Evolutionary conservation across 2,329 filamentous ascomycete genomes (phyloP), one percentile per base, ranked within the genome.

Genomic region (Sporothrix sp.): DNA sequence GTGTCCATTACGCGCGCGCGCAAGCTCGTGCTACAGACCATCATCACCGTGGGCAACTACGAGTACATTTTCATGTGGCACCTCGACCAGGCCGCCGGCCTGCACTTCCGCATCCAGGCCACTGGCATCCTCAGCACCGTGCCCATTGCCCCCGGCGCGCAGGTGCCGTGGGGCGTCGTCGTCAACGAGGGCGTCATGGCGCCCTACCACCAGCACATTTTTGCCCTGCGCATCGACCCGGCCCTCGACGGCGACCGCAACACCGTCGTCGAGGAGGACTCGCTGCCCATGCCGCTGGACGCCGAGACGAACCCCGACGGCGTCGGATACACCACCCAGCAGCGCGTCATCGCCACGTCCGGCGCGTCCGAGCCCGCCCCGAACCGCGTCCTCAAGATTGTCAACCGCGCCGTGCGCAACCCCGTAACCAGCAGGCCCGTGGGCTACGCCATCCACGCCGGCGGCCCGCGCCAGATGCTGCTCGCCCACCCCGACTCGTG

Each of bases 21-120:
- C 2, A 74, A 82, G 56, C 67, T 87, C 2, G 79, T 85, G 0
- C 65, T 86, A 3, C 82, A 85, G 58, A 82, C 76, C 60, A 81
- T 85, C 62, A 77, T 82, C 58, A 86, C 82, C 0, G 71, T 84
- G 1, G 78, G 76, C 27, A 86, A 86, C 65, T 85, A 86, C 65
- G 82, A 85, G 59, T 86, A 76, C 51, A 65, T 73, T 4, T 71
- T 76, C 35, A 65, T 66, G 42, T 75, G 68, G 46, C 70, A 69
- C 56, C 75, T 86, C 47, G 74, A 82, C 56, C 79, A 81, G 46
- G 73, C 78, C 2, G 83, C 76, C 2, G 75, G 71, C 3, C 73
- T 85, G 48, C 72, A 70, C 0, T 66, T 82, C 36, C 81, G 85
- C 61, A 75, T 76, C 0, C 71, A 81, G 1, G 81, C 82, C 0